A percentile compares a stretch with the other conserved stretches of the same genome.
Conservation (phyloP, 2,329 filamentous ascomycete genomes). For the Microdochium trichocladiopsis region DNA sequence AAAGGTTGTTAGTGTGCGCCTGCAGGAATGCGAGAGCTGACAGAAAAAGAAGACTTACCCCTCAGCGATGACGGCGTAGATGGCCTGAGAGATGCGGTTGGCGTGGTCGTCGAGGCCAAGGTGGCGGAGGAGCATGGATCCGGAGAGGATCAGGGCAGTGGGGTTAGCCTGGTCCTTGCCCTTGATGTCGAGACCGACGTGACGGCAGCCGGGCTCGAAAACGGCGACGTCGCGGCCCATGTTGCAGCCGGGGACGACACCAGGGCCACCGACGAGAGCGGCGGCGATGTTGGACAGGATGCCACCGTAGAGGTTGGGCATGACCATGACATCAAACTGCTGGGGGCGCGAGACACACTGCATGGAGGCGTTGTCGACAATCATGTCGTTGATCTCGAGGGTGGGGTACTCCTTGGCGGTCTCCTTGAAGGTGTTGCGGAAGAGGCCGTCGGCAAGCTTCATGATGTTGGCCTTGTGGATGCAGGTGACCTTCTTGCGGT, state of each 20-base stretch:
- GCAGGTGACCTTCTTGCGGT: constrained; percentile 98
- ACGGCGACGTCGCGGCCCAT: constrained; percentile 98
- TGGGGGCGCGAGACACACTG: constrained; percentile 94
- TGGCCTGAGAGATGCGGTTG: constrained; percentile 91
- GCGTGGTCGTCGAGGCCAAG: constrained; percentile 96
- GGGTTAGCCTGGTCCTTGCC: constrained; percentile 99
- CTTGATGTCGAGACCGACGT: constrained; percentile 99
- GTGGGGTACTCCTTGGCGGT: constrained; percentile 93
- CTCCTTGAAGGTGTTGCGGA: constrained; percentile 94
- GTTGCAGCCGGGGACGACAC: constrained; percentile 97
- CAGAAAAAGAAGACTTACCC: constrained; percentile 52
- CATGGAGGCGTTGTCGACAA: constrained; percentile 99
- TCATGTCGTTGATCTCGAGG: constrained; percentile 97
- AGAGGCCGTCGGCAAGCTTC: constrained; percentile 98
- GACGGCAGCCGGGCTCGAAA: constrained; percentile 97
- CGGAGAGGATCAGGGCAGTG: constrained; percentile 88
- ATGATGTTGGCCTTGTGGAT: constrained; percentile 99
- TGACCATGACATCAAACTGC: constrained; percentile 99
- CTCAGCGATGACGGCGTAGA: constrained; percentile 74
- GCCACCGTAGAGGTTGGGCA: constrained; percentile 98
- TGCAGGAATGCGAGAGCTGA: background rate
- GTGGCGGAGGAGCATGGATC: constrained; percentile 95
- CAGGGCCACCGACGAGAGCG: constrained; percentile 91
- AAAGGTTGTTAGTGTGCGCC: constrained; percentile 28
- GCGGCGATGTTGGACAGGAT: constrained; percentile 99